Evolutionary conservation across 192 early-diverging fungal species (phyloP).

Genomic region (Backusella sp.): DNA sequence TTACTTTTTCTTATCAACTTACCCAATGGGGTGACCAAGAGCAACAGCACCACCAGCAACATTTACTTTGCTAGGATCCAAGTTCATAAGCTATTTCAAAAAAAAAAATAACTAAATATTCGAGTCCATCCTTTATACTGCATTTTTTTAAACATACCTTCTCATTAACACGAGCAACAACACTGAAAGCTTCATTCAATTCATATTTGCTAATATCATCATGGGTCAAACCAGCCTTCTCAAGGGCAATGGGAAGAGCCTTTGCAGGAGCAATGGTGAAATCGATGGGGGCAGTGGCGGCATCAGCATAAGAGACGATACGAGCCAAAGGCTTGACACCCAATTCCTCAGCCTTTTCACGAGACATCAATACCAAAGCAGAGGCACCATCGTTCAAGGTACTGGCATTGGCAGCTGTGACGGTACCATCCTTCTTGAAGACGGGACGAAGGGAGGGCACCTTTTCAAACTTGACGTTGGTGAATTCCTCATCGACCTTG

Average conservation of each 20-base stretch:
- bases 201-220: constrained; percentile 93
- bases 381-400: constrained; percentile 97
- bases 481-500: constrained; percentile 91
- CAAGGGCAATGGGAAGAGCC: constrained; percentile 89
- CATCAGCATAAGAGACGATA: constrained; percentile 88
- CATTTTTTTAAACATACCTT: constrained; percentile 37
- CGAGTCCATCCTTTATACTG: not conserved
- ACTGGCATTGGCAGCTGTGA: constrained; percentile 95
- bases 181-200: constrained; percentile 97
- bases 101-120: no score
- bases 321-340: constrained; percentile 86
- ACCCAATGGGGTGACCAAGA: constrained; percentile 81
- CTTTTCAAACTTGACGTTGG: constrained; percentile 92
- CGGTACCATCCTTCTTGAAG: constrained; percentile 90
- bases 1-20: constrained; percentile 8
- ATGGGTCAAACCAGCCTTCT: constrained; percentile 76
- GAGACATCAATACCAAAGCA: constrained; percentile 83
- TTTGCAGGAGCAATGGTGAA: constrained; percentile 95
- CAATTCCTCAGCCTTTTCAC: constrained; percentile 67
- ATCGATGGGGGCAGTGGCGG: constrained; percentile 84
- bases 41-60: constrained; percentile 81
- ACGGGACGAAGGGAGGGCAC: constrained; percentile 69
- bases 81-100: constrained; percentile 53
- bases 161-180: constrained; percentile 89
- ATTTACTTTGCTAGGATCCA: constrained; percentile 71